A percentile compares a stretch with the other conserved stretches of the same genome.
Evolutionary conservation across 192 early-diverging fungal species (phyloP).

Genomic region (Coemansia sp.): DNA sequence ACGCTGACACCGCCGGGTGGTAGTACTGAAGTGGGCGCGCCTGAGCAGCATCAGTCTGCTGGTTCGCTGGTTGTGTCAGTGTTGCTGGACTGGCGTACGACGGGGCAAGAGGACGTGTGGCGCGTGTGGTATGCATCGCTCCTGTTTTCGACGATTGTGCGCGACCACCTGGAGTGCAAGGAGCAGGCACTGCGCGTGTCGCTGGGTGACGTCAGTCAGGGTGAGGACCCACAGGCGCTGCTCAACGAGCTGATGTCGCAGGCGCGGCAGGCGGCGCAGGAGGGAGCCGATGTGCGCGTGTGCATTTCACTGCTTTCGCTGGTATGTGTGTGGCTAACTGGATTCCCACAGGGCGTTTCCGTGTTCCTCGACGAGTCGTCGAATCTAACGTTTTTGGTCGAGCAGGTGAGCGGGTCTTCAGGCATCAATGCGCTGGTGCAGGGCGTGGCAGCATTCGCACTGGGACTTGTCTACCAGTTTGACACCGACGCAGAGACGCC

Average conservation of each 20-base stretch:
- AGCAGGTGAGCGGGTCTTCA: constrained; percentile 85
- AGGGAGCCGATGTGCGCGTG: constrained; percentile 65
- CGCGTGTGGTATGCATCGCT: constrained; percentile 86
- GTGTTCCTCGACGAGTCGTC: constrained; percentile 86
- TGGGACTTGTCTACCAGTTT: constrained; percentile 85
- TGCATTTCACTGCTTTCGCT: constrained; percentile 75
- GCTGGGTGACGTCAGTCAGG: constrained; percentile 71
- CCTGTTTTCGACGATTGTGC: constrained; percentile 76
- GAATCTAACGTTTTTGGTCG: constrained; percentile 91
- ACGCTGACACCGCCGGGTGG: constrained; percentile 71
- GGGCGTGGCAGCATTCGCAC: constrained; percentile 82
- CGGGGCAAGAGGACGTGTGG: constrained; percentile 70
- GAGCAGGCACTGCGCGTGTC: constrained; percentile 69
- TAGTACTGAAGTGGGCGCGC: constrained; percentile 10
- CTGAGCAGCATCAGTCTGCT: constrained; percentile 63
- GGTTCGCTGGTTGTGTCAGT: constrained; percentile 85
- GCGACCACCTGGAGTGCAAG: constrained; percentile 73
- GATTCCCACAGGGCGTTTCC: constrained; percentile 73
- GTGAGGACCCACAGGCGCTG: constrained; percentile 79
- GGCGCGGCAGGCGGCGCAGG: constrained; percentile 58
- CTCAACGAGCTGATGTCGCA: constrained; percentile 81
- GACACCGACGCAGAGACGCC: constrained; percentile 77
- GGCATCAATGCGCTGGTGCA: constrained; percentile 83
- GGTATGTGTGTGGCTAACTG: constrained; percentile 83
- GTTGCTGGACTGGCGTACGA: constrained; percentile 72